Evolutionary conservation across 306 rosid genomes (phyloP), one percentile per base, ranked within the genome.

Genomic region (Trichosanthes truncata): DNA sequence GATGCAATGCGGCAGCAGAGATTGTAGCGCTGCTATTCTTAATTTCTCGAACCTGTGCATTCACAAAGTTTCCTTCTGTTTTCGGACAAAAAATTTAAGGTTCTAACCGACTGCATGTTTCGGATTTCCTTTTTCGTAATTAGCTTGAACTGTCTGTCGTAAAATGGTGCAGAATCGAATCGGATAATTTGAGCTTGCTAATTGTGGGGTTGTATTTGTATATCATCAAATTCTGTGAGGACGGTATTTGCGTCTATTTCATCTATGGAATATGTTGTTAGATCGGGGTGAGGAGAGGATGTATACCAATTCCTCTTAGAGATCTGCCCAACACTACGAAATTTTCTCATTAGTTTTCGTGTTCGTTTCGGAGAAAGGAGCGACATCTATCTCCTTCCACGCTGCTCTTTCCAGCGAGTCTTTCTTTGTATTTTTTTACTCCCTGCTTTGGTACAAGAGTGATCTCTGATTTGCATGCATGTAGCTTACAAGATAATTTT

Each of bases 1-100:
- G n/a, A n/a, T 68, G 36, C 78, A 73, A 73, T 73, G 78, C 14
- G 23, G 78, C 23, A 73, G 59, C 26, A 73, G 78, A 41, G 12
- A 45, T 71, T 71, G 36, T 46, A 11, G 51, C 77, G 35, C 45
- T 45, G n/a, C 36, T 25, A 9, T 45, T 71, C 21, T 43, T 71
- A 63, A 23, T 71, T 71, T 71, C 56, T 71, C 23, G 38, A 71
- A 43, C 55, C 36, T 14, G 76, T 43, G 56, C 5, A 23, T 71
- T 45, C 57, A 48, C 75, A 10, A 0, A 9, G 76, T 3, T 41
- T 43, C 18, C 36, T 43, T 21, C 56, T 23, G 74, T 69, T 41
- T 69, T 69, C 55, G 14, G 23, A n/a, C 6, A 20, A 20, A 1
- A 20, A 20, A 25, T 25, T 23, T 60, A 3, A 12, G 6, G 41